Evolutionary conservation across 805 yeast species (phyloP).

Genomic region (Candida gorgasii): DNA sequence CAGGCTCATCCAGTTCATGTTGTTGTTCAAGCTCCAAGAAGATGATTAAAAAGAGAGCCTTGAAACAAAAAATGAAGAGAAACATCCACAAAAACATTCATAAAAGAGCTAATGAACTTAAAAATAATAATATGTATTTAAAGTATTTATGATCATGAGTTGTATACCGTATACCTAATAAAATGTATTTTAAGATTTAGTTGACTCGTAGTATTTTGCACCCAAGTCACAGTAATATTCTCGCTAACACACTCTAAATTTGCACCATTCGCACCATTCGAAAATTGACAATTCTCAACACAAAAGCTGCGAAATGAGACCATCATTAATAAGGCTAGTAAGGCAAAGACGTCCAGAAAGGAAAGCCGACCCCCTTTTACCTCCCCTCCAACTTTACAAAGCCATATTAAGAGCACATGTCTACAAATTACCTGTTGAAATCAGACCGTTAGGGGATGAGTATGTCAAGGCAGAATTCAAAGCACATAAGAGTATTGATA

Average conservation of each 20-base stretch:
- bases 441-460: conserved; percentile 80
- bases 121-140: conserved; percentile 14
- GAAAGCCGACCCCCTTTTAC: conserved; percentile 54
- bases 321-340: conserved; percentile 34
- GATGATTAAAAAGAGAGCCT: conserved; percentile 17
- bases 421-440: conserved; percentile 61
- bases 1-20: conserved; percentile 4
- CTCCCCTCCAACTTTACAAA: conserved; percentile 79
- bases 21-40: conserved; percentile 14
- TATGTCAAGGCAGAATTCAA: conserved; percentile 89
- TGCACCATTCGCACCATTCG: background rate
- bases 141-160: conserved; percentile 15
- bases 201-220: background rate
- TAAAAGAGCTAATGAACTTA: conserved; percentile 17
- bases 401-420: conserved; percentile 80
- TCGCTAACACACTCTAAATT: no score
- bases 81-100: conserved; percentile 18
- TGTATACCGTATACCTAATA: conserved; percentile 14
- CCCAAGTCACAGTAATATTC: background rate
- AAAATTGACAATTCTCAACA: background rate
- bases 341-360: conserved; percentile 45
- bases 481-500: conserved; percentile 76
- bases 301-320: conserved; percentile 27
- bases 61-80: conserved; percentile 20
- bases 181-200: background rate